A percentile compares a stretch with the other conserved stretches of the same genome.
Evolutionary conservation across 257 asterid genomes (phyloP).

Genomic region (Solanum ahanhuiri): DNA sequence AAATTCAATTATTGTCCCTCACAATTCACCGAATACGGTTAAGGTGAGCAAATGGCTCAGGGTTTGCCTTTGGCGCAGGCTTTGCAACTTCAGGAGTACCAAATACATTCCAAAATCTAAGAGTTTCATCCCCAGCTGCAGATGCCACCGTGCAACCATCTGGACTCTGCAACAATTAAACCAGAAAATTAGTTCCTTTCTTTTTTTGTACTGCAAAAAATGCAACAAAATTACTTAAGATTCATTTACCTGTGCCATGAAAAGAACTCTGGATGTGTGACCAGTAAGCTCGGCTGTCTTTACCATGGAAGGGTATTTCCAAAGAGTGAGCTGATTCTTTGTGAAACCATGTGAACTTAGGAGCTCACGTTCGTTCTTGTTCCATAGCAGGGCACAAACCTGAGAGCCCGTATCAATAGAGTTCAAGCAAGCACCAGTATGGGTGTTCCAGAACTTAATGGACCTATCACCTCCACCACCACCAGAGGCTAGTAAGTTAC

Average conservation of each 20-base stretch:
- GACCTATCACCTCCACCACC: conserved; percentile 14
- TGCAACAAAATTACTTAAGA: background rate
- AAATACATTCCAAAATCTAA: conserved; percentile 46
- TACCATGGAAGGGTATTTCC: conserved; percentile 55
- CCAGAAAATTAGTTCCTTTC: background rate
- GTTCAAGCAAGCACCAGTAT: conserved; percentile 24
- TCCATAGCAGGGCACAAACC: conserved; percentile 17
- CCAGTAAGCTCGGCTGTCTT: conserved; percentile 44
- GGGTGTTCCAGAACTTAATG: conserved; percentile 15
- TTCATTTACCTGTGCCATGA: conserved; percentile 35
- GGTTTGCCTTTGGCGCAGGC: conserved; percentile 25
- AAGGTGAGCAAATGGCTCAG: conserved; percentile 38
- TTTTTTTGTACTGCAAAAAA: background rate
- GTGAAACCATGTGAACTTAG: conserved; percentile 41
- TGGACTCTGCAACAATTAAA: conserved; percentile 24
- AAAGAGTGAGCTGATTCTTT: conserved; percentile 38
- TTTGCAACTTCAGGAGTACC: conserved; percentile 44
- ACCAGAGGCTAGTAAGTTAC: conserved; percentile 18
- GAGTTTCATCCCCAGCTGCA: conserved; percentile 52
- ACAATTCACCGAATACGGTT: conserved; percentile 23
- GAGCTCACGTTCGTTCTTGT: conserved; percentile 11
- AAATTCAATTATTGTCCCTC: background rate
- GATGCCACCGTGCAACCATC: conserved; percentile 64
- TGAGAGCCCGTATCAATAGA: conserved; percentile 12
- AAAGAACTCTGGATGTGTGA: conserved; percentile 52